Conservation (phyloP, 768 basidiomycete species). For the Mycena pura region DNA sequence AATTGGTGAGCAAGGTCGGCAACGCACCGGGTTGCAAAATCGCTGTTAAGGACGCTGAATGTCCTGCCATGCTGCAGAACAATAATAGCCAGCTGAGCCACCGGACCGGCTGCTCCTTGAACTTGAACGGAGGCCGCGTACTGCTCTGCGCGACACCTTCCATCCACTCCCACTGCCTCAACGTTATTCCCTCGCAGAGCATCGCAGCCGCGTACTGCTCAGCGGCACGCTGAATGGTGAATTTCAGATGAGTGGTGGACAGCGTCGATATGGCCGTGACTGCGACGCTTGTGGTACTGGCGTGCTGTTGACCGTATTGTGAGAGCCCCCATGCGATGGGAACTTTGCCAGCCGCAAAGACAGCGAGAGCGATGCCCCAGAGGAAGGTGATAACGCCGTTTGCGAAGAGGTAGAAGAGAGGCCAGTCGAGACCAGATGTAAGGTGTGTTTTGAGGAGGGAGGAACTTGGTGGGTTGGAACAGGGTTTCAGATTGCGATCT, state of each 20-base stretch:
- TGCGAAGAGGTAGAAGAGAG: conserved; percentile 1
- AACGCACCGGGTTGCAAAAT: conserved; percentile 11
- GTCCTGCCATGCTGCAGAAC: conserved; percentile 7
- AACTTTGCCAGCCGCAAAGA: neutral
- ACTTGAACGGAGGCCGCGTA: conserved; percentile 3
- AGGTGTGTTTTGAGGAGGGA: too few relatives aligned
- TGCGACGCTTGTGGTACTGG: conserved; percentile 3
- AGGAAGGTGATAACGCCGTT: conserved; percentile 6
- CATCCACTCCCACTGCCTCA: conserved; percentile 2
- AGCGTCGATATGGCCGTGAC: conserved; percentile 4
- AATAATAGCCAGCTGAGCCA: conserved; percentile 8
- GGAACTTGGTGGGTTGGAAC: too few relatives aligned
- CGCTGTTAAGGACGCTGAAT: conserved; percentile 14
- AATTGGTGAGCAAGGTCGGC: neutral
- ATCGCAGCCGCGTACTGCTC: neutral
- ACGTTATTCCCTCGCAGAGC: neutral
- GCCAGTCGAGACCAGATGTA: neutral
- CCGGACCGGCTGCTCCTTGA: neutral
- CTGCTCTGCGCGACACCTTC: neutral
- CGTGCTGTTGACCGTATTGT: conserved; percentile 1
- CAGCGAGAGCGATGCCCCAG: conserved; percentile 6
- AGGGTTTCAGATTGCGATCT: too few relatives aligned
- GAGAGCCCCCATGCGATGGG: neutral
- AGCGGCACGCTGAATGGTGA: neutral
- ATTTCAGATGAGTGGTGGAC: conserved; percentile 7